Conservation (phyloP, 1,139 yeast species). For the Yamadazyma sp. region DNA sequence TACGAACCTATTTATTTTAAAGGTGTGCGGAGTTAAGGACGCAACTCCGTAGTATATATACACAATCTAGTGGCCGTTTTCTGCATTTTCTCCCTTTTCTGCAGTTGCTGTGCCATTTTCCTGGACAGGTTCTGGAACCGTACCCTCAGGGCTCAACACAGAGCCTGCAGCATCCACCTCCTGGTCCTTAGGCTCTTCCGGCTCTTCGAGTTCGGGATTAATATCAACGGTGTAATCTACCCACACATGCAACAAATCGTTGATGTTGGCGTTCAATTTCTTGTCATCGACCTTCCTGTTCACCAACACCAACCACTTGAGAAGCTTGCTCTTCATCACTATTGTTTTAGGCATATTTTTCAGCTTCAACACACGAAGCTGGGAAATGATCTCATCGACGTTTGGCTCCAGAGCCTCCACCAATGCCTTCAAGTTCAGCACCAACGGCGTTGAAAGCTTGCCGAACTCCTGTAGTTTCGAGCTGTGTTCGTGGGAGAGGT, state of each 20-base stretch:
- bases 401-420: constrained; percentile 7
- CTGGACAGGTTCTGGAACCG: too few relatives aligned
- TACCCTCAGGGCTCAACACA: too few relatives aligned
- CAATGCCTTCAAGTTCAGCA: constrained; percentile 3
- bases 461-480: constrained; percentile 20
- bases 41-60: too few relatives aligned
- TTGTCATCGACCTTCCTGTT: constrained; percentile 27
- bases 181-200: constrained; percentile 8
- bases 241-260: constrained; percentile 22
- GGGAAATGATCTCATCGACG: constrained; percentile 1
- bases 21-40: too few relatives aligned
- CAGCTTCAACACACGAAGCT: constrained; percentile 21
- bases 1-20: not conserved
- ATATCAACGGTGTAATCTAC: constrained; percentile 21
- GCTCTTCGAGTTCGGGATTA: constrained; percentile 18
- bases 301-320: constrained; percentile 32
- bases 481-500: constrained; percentile 20
- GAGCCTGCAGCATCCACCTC: not conserved
- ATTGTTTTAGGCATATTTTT: constrained; percentile 29
- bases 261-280: constrained; percentile 22
- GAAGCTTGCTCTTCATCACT: constrained; percentile 30
- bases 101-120: not conserved
- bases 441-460: constrained; percentile 17
- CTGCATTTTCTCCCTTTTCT: not conserved
- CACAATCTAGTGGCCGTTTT: not conserved